Conservation (phyloP, 768 basidiomycete genomes). For the Hebeloma cylindrosporum region DNA sequence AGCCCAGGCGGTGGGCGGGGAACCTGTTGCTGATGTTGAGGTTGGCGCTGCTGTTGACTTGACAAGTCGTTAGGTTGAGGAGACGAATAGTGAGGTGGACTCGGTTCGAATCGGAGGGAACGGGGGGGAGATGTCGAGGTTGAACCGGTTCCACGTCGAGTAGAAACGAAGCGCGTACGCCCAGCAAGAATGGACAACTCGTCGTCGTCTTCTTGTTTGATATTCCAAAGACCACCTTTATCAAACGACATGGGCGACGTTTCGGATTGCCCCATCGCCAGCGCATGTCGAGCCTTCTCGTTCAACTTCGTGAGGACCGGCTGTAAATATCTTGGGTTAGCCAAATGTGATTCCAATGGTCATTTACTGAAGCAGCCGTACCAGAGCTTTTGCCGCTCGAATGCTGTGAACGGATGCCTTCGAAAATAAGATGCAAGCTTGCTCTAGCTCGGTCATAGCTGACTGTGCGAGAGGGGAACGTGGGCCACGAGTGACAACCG, state of each 20-base stretch:
- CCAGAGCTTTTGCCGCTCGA: slow-evolving; percentile 65
- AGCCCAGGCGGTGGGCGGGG: neutral
- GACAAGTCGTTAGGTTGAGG: neutral
- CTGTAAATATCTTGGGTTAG: slow-evolving; percentile 31
- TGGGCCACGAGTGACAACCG: slow-evolving; percentile 75
- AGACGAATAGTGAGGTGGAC: slow-evolving; percentile 10
- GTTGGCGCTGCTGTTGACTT: neutral
- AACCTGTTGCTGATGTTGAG: neutral
- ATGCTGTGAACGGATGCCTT: slow-evolving; percentile 59
- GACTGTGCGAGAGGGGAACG: slow-evolving; percentile 62
- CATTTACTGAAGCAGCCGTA: slow-evolving; percentile 35
- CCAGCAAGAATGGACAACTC: slow-evolving; percentile 72
- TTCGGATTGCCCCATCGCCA: slow-evolving; percentile 44
- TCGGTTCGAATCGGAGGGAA: slow-evolving; percentile 14
- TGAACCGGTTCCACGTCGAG: slow-evolving; percentile 31
- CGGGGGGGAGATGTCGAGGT: slow-evolving; percentile 14
- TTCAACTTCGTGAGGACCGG: slow-evolving; percentile 58
- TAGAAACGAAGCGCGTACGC: slow-evolving; percentile 59
- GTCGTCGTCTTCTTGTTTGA: slow-evolving; percentile 60
- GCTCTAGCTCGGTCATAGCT: slow-evolving; percentile 70
- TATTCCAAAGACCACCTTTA: slow-evolving; percentile 47
- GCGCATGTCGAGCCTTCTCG: slow-evolving; percentile 65
- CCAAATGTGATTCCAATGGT: neutral
- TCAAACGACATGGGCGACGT: slow-evolving; percentile 29
- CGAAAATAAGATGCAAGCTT: slow-evolving; percentile 64